Conservation (phyloP, 352 stramenopile species). For the Phytophthora macrochlamydospora region DNA sequence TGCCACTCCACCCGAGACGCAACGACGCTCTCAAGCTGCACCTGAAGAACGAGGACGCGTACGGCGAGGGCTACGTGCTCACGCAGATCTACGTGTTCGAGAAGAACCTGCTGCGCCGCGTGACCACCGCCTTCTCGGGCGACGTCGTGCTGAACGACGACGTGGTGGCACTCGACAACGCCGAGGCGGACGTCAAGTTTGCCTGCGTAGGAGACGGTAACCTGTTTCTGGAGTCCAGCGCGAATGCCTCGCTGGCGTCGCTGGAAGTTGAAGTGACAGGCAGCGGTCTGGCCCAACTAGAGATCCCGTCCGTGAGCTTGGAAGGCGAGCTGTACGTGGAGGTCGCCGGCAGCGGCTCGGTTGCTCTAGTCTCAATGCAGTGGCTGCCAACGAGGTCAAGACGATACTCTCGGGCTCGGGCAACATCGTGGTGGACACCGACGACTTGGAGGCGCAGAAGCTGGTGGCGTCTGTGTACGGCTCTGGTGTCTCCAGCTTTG, state of each 20-base stretch:
- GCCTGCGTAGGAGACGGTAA: constrained; percentile 40
- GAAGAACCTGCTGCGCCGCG: constrained; percentile 42
- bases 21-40: constrained; percentile 55
- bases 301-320: constrained; percentile 31
- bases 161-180: constrained; percentile 46
- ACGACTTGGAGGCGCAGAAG: constrained; percentile 34
- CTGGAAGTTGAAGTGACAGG: constrained; percentile 46
- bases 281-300: constrained; percentile 34
- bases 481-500: constrained; percentile 47
- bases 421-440: constrained; percentile 42
- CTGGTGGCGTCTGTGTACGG: constrained; percentile 55
- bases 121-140: constrained; percentile 44
- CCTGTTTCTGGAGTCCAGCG: constrained; percentile 42
- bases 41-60: constrained; percentile 60
- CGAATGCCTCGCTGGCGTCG: constrained; percentile 32
- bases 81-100: constrained; percentile 61
- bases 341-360: constrained; percentile 42
- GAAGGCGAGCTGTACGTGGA: constrained; percentile 39
- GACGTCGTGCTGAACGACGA: constrained; percentile 48
- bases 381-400: constrained; percentile 34
- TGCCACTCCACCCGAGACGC: constrained; percentile 38
- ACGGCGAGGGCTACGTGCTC: constrained; percentile 54
- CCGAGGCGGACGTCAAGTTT: constrained; percentile 49
- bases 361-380: constrained; percentile 32
- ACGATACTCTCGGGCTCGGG: constrained; percentile 38